Evolutionary conservation across 1,284 basidiomycete genomes (phyloP).

Genomic region (Naganishia albida): DNA sequence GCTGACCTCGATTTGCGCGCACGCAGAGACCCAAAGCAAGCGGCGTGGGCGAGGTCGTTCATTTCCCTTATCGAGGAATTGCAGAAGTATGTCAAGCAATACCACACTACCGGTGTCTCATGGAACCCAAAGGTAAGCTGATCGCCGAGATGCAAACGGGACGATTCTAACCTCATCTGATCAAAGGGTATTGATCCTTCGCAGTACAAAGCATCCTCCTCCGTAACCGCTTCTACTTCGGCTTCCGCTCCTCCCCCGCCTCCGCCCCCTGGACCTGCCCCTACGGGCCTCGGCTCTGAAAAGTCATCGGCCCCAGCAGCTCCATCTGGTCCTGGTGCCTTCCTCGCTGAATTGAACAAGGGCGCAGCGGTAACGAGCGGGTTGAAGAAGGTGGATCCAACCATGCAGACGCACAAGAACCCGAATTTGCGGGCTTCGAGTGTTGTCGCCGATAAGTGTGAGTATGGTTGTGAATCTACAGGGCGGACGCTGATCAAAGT

Average conservation of each 20-base stretch:
- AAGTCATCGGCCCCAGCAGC: constrained; percentile 54
- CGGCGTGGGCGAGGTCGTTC: constrained; percentile 83
- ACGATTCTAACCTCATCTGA: background rate
- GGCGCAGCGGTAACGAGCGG: constrained; percentile 88
- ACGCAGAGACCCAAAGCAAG: constrained; percentile 77
- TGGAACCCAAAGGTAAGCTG: constrained; percentile 81
- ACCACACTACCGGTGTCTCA: constrained; percentile 80
- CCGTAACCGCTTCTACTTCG: constrained; percentile 43
- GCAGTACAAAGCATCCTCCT: constrained; percentile 57
- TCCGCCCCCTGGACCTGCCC: constrained; percentile 63
- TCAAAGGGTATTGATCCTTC: constrained; percentile 65
- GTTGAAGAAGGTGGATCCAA: constrained; percentile 89
- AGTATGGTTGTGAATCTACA: constrained; percentile 31
- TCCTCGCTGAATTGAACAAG: constrained; percentile 91
- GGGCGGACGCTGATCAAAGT: constrained; percentile 1
- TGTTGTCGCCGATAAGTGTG: constrained; percentile 61
- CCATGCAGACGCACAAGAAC: constrained; percentile 99
- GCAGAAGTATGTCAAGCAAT: constrained; percentile 80
- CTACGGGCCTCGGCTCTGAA: constrained; percentile 48
- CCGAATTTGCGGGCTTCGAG: constrained; percentile 73
- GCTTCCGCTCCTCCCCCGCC: constrained; percentile 58
- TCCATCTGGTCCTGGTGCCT: constrained; percentile 65
- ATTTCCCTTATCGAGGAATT: constrained; percentile 72
- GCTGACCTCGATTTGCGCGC: background rate
- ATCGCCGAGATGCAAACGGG: too few species aligned